These are phyloP conservation scores for Trametes versicolor DNA, from an alignment of 1,284 basidiomycete species.

Conservation along the genomic window DNA sequence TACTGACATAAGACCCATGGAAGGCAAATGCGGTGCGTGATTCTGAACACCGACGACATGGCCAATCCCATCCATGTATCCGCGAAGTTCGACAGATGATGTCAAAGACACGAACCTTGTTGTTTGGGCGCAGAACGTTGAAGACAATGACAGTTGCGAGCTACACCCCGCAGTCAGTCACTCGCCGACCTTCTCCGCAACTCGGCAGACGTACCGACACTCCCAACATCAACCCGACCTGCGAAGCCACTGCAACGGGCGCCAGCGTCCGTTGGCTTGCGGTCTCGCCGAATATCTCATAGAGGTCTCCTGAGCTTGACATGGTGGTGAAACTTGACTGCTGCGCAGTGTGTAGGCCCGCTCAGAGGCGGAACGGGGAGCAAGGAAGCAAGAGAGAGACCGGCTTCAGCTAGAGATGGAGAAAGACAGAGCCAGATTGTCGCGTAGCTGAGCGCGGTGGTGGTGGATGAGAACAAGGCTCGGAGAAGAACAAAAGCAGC, in stretches of 20 bases:
- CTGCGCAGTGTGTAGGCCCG: slow-evolving; percentile 24
- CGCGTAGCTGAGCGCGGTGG: slow-evolving; percentile 23
- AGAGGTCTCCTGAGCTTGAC: slow-evolving; percentile 36
- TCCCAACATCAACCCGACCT: slow-evolving; percentile 64
- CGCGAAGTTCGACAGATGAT: neutral
- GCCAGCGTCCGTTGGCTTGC: slow-evolving; percentile 59
- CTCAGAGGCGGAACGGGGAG: slow-evolving; percentile 29
- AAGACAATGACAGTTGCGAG: slow-evolving; percentile 65
- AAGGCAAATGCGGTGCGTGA: too few species aligned
- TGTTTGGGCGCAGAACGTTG: slow-evolving; percentile 71
- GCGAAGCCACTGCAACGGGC: slow-evolving; percentile 85
- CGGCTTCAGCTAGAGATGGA: slow-evolving; percentile 14
- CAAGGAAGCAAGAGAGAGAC: slow-evolving; percentile 12
- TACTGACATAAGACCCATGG: too few species aligned
- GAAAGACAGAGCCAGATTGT: slow-evolving; percentile 16
- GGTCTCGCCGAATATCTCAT: slow-evolving; percentile 43
- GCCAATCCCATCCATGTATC: too few species aligned
- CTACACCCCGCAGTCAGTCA: slow-evolving; percentile 38
- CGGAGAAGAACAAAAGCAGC: slow-evolving; percentile 23
- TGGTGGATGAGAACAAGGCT: slow-evolving; percentile 31
- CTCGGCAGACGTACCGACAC: slow-evolving; percentile 45
- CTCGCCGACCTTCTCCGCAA: neutral
- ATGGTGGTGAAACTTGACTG: slow-evolving; percentile 21
- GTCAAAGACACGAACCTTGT: slow-evolving; percentile 55
- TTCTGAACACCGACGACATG: too few species aligned